A percentile compares a stretch with the other conserved stretches of the same genome.
Evolutionary conservation across 2,329 filamentous ascomycete species (phyloP).

Genomic region (Fusarium camptoceras): DNA sequence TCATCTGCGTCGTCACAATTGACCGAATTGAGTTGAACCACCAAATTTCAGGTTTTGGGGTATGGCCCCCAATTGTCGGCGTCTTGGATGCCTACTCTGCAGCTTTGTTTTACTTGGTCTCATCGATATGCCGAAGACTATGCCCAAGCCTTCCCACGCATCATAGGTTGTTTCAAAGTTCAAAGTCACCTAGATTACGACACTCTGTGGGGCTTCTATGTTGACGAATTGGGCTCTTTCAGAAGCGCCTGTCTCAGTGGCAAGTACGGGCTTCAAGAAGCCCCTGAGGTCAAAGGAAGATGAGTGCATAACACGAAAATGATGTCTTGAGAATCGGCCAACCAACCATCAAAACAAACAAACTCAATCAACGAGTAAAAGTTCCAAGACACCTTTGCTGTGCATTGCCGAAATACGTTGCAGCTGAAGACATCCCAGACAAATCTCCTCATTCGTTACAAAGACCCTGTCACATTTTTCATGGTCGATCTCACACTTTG

Average conservation of each 20-base stretch:
- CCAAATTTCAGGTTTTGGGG: slow-evolving; percentile 19
- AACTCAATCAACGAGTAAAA: slow-evolving; percentile 1
- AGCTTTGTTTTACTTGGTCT: slow-evolving; percentile 10
- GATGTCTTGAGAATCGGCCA: slow-evolving; percentile 5
- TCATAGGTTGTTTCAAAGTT: slow-evolving; percentile 22
- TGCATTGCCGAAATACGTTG: slow-evolving; percentile 23
- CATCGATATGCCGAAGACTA: slow-evolving; percentile 8
- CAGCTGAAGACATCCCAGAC: slow-evolving; percentile 32
- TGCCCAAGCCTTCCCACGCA: slow-evolving; percentile 4
- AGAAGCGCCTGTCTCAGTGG: slow-evolving; percentile 26
- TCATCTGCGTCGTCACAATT: slow-evolving; percentile 26
- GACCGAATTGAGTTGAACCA: too few species aligned
- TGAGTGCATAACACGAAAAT: slow-evolving; percentile 1
- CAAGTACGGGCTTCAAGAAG: not conserved
- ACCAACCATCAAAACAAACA: not conserved
- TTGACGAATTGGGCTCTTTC: slow-evolving; percentile 4
- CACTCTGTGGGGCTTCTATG: slow-evolving; percentile 29
- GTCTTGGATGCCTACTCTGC: not conserved
- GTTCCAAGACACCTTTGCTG: slow-evolving; percentile 4
- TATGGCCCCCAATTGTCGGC: slow-evolving; percentile 19
- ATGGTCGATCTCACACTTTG: slow-evolving; percentile 26
- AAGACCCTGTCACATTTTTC: slow-evolving; percentile 23
- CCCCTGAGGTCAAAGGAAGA: not conserved
- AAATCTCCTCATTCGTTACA: slow-evolving; percentile 30
- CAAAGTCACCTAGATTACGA: slow-evolving; percentile 9